Conservation (phyloP, 768 basidiomycete genomes). For the Lactifluus echinatus region DNA sequence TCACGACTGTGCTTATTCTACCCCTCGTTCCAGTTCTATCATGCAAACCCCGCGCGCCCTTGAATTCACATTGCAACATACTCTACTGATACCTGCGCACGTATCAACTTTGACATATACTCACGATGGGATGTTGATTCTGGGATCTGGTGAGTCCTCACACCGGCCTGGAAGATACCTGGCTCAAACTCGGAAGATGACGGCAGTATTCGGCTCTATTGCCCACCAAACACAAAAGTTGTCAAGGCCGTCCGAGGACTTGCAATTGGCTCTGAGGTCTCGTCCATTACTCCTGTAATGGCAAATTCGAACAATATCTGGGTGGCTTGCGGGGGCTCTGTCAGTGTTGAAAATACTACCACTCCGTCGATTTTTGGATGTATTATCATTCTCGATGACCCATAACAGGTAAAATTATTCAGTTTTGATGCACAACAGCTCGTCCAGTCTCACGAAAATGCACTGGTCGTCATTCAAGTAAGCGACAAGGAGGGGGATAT, state of each 20-base stretch:
- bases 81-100: constrained; percentile 38
- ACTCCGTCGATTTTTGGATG: not conserved
- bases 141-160: constrained; percentile 46
- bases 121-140: constrained; percentile 41
- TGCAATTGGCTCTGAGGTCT: constrained; percentile 49
- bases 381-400: not conserved
- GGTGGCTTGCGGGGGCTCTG: constrained; percentile 57
- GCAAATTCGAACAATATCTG: constrained; percentile 36
- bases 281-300: constrained; percentile 47
- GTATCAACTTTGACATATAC: constrained; percentile 48
- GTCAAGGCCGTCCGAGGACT: constrained; percentile 19
- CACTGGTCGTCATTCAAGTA: constrained; percentile 36
- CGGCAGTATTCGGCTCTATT: constrained; percentile 19
- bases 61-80: constrained; percentile 4
- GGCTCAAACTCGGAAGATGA: constrained; percentile 42
- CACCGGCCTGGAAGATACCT: not conserved
- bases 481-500: constrained; percentile 46
- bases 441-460: constrained; percentile 46
- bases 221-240: constrained; percentile 11
- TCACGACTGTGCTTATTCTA: not conserved
- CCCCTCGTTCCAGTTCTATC: no score
- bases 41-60: not conserved
- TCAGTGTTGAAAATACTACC: constrained; percentile 25
- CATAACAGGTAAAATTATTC: constrained; percentile 32
- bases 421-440: constrained; percentile 41